Percentiles rank a stretch among this genome's conserved stretches.
Conservation (phyloP, 1,139 yeast genomes). For the Suhomyces coccinellae region DNA sequence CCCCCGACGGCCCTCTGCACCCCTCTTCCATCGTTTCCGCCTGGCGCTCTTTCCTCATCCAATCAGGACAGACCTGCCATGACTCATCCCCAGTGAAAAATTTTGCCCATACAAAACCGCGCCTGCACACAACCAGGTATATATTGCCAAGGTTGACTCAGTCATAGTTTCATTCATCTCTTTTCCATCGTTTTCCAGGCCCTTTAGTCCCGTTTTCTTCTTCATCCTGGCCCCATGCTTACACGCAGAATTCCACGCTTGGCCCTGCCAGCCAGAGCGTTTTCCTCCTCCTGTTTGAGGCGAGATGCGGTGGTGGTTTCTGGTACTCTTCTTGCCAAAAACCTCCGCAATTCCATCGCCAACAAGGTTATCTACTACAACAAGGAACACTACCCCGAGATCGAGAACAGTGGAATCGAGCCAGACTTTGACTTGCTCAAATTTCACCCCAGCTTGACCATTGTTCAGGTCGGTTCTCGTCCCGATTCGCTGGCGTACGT, state of each 20-base stretch:
- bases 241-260: slow-evolving; percentile 9
- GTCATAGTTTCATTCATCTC: background rate
- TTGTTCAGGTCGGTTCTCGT: slow-evolving; percentile 72
- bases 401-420: slow-evolving; percentile 13
- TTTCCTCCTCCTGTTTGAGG: slow-evolving; percentile 14
- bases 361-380: slow-evolving; percentile 44
- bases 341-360: slow-evolving; percentile 40
- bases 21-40: background rate
- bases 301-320: slow-evolving; percentile 45
- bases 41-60: background rate
- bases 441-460: slow-evolving; percentile 64
- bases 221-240: slow-evolving; percentile 7
- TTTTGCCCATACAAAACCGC: slow-evolving; percentile 5
- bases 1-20: background rate
- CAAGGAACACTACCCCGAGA: slow-evolving; percentile 26
- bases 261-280: slow-evolving; percentile 7
- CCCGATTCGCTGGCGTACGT: slow-evolving; percentile 81
- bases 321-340: slow-evolving; percentile 45
- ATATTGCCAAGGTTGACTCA: background rate
- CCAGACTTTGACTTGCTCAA: slow-evolving; percentile 31
- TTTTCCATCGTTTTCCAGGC: background rate
- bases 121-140: slow-evolving; percentile 7
- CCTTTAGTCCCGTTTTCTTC: background rate
- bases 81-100: slow-evolving; percentile 11
- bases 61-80: slow-evolving; percentile 4